Conservation (phyloP, 2,329 filamentous ascomycete genomes). For the Monascus ruber region DNA sequence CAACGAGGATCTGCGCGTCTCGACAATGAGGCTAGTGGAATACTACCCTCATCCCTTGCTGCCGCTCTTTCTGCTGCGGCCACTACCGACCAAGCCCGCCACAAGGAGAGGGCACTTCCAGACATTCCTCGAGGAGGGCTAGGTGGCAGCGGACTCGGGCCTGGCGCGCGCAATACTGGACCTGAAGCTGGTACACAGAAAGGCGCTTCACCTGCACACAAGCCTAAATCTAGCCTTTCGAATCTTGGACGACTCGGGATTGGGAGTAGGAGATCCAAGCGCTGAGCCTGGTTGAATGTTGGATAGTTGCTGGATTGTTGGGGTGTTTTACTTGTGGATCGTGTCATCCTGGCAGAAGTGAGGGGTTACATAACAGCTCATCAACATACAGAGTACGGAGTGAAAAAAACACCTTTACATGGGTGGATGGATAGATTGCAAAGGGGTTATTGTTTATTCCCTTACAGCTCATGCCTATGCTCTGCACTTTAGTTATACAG, state of each 20-base stretch:
- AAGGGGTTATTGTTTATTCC: too few species aligned
- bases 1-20: conserved; percentile 43
- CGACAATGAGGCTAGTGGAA: conserved; percentile 42
- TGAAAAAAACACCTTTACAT: too few species aligned
- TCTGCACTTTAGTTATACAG: too few species aligned
- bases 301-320: too few species aligned
- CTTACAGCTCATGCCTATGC: too few species aligned
- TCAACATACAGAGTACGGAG: too few species aligned
- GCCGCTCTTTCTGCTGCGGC: conserved; percentile 20
- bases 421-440: too few species aligned
- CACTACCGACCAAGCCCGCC: conserved; percentile 13
- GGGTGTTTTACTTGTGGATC: too few species aligned
- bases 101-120: conserved; percentile 22
- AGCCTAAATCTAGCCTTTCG: conserved; percentile 52
- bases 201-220: conserved; percentile 23
- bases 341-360: too few species aligned
- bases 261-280: conserved; percentile 47
- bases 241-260: conserved; percentile 63
- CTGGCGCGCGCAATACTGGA: conserved; percentile 38
- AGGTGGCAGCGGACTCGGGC: conserved; percentile 9
- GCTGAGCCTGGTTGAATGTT: conserved; percentile 10
- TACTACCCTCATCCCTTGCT: conserved; percentile 23
- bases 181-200: conserved; percentile 9
- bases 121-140: conserved; percentile 20
- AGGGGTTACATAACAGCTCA: too few species aligned